Percentiles rank a stretch among this genome's conserved stretches.
Evolutionary conservation across 495 filamentous ascomycete genomes (phyloP).

Genomic region (Hyaloscypha finlandica): DNA sequence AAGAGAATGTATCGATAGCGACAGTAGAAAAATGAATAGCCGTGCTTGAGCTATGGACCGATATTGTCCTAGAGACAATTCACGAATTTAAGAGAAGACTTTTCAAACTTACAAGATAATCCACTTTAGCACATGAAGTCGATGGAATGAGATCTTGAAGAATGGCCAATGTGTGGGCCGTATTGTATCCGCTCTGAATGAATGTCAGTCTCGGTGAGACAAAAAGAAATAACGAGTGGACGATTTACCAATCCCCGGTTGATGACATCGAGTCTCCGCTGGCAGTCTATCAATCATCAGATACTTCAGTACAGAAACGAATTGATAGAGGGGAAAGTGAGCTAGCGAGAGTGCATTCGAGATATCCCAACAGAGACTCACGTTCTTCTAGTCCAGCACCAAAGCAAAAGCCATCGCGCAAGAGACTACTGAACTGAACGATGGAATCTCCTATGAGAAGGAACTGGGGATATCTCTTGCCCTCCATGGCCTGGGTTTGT

Average conservation of each 20-base stretch:
- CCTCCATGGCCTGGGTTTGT: neutral
- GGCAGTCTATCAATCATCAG: conserved; percentile 46
- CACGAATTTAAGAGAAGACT: conserved; percentile 42
- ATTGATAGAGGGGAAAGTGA: neutral
- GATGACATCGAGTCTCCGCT: conserved; percentile 64
- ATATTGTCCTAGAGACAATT: neutral
- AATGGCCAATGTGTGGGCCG: conserved; percentile 58
- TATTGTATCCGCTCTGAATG: conserved; percentile 65
- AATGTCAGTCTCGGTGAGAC: neutral
- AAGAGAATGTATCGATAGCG: neutral
- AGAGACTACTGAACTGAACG: conserved; percentile 31
- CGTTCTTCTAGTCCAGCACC: conserved; percentile 70
- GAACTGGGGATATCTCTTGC: conserved; percentile 26
- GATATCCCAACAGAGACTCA: conserved; percentile 36
- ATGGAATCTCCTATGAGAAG: conserved; percentile 27
- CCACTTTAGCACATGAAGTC: conserved; percentile 54
- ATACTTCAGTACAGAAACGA: neutral
- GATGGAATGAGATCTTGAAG: conserved; percentile 47
- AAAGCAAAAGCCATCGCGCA: conserved; percentile 67
- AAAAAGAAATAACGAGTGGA: neutral
- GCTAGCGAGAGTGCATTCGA: neutral
- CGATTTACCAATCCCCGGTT: conserved; percentile 52
- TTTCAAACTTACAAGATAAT: conserved; percentile 47
- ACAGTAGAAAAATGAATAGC: too few species aligned
- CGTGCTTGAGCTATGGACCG: too few species aligned